A percentile compares a stretch with the other conserved stretches of the same genome.
Evolutionary conservation across 1,284 basidiomycete genomes (phyloP).

Genomic region (Puccinia triticina): DNA sequence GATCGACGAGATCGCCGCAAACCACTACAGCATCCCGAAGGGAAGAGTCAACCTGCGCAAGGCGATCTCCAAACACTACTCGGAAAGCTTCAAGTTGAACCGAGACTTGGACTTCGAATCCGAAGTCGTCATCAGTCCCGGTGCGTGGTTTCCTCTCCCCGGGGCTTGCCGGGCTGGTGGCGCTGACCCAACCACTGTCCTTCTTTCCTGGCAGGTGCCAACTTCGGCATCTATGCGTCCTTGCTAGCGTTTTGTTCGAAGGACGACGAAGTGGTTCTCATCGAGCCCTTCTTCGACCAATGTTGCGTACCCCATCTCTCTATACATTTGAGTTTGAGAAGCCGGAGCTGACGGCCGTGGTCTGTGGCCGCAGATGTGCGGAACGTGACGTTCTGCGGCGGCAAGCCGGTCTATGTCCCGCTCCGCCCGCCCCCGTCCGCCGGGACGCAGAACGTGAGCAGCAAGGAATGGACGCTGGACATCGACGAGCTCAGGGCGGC

Average conservation of each 20-base stretch:
- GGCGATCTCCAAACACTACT: conserved; percentile 75
- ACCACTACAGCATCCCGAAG: conserved; percentile 83
- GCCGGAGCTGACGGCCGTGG: too few relatives aligned
- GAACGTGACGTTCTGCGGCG: conserved; percentile 64
- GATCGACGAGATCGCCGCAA: conserved; percentile 70
- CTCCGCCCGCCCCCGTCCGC: conserved; percentile 74
- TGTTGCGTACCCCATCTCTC: conserved; percentile 54
- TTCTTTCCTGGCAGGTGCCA: conserved; percentile 10
- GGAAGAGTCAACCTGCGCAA: conserved; percentile 81
- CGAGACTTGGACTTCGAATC: conserved; percentile 78
- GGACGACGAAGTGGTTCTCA: conserved; percentile 96
- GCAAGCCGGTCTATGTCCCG: conserved; percentile 89
- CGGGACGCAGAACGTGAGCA: conserved; percentile 62
- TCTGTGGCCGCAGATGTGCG: conserved; percentile 11
- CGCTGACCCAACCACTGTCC: background rate
- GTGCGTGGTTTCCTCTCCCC: conserved; percentile 64
- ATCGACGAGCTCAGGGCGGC: conserved; percentile 80
- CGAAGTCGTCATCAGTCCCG: conserved; percentile 91
- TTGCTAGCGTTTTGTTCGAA: conserved; percentile 83
- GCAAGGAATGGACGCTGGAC: conserved; percentile 80
- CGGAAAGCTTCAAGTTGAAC: conserved; percentile 67
- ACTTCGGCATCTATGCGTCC: conserved; percentile 81
- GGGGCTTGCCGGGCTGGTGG: conserved; percentile 28
- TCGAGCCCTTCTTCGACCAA: conserved; percentile 70
- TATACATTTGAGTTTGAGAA: background rate